These are phyloP conservation scores for Kurtzmaniella quercitrusa DNA, from an alignment of 1,139 yeast species.

Conservation along the genomic window DNA sequence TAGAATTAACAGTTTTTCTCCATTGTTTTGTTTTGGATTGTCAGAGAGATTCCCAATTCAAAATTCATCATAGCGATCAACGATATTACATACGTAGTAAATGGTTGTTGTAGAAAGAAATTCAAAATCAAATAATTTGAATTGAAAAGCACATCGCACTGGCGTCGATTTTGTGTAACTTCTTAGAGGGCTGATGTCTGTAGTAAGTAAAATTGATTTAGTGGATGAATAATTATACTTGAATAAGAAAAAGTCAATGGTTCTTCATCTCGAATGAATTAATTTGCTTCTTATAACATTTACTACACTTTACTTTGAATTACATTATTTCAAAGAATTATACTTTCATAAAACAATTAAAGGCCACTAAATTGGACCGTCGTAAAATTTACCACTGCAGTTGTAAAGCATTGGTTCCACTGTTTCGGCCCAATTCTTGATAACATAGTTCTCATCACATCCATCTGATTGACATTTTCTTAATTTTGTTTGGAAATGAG, in stretches of 20 bases:
- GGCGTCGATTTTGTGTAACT: not conserved
- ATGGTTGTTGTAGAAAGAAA: not conserved
- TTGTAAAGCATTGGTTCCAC: conserved; percentile 10
- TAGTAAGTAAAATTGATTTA: too few species aligned
- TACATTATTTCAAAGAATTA: too few species aligned
- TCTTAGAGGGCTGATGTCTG: not conserved
- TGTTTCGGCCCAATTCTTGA: conserved; percentile 10
- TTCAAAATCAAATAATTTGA: not conserved
- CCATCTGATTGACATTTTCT: conserved; percentile 10
- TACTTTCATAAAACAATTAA: not conserved
- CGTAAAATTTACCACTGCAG: conserved; percentile 10
- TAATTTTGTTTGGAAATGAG: conserved; percentile 10
- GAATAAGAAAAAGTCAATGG: too few species aligned
- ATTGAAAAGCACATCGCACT: not conserved
- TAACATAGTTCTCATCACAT: conserved; percentile 10
- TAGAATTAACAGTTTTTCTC: conserved; percentile 23
- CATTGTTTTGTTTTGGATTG: conserved; percentile 25
- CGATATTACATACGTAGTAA: not conserved
- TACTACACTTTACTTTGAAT: too few species aligned
- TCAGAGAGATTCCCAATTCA: conserved; percentile 41
- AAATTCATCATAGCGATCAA: conserved; percentile 19
- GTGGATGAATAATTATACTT: too few species aligned
- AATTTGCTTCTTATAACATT: too few species aligned
- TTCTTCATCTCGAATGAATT: too few species aligned
- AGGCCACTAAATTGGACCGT: conserved; percentile 8